Base-by-base conservation (phyloP, 2,329 filamentous ascomycete species). In the Dactylonectria macrodidyma region DNA sequence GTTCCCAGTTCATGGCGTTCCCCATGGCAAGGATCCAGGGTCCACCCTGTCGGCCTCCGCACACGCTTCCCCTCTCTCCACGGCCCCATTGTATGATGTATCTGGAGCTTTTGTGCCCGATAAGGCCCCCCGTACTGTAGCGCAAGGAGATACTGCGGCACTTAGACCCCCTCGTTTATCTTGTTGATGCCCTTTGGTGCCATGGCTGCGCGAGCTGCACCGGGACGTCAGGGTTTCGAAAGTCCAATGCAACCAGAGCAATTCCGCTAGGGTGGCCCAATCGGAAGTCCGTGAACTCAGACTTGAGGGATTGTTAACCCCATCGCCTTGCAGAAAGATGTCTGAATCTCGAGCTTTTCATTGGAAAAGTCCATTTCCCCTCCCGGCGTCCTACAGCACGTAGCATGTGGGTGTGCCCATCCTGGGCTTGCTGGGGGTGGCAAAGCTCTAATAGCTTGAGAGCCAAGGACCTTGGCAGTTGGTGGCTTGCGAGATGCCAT, bases 341-440 rank as follows among this genome's bases (percentile, higher is more conserved):
- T 60, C 46, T 56, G 59, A 66, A 75, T 55, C 51, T 68, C 62
- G 70, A 41, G 62, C 66, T 61, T 63, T 69, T 52, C 65, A 64
- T 65, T 57, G 46, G 46, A 55, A 75, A 30, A 30, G 26, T 30
- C 26, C 7, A 30, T 30, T 30, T 30, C 26, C 26, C 26, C 26
- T 30, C 67, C 63, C 61, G 62, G 60, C 55, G 55, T 65, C 55
- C 60, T 55, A 30, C 7, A 4, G 26, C 26, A 30, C 36, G 9
- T 11, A 41, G 36, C 36, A 41, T 41, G 36, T 41, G 11, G n/a
- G n/a, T n/a, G n/a, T n/a, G n/a, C n/a, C n/a, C n/a, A n/a, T n/a
- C n/a, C n/a, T n/a, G n/a, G n/a, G n/a, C n/a, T n/a, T n/a, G n/a
- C n/a, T n/a, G n/a, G n/a, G n/a, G n/a, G n/a, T n/a, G n/a, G n/a